phyloP scores from a whole-genome alignment of 805 yeast genomes.

The Metschnikowia sp. region DNA sequence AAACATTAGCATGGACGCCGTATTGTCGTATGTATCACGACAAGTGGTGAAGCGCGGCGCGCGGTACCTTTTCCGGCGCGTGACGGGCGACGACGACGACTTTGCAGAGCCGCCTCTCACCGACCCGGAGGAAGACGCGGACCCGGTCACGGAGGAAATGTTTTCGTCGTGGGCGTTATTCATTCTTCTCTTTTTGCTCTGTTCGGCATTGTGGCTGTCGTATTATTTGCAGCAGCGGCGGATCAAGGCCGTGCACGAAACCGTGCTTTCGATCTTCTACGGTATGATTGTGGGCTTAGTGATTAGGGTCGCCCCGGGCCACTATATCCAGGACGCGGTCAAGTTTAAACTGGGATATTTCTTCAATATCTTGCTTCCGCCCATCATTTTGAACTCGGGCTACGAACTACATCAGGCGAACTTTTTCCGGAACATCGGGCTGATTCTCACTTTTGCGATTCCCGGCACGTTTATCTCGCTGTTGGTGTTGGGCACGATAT shows the following conservation, averaged over 20 bases:
- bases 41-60: constrained; percentile 8
- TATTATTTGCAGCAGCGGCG: constrained; percentile 87
- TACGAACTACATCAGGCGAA: constrained; percentile 95
- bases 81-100: constrained; percentile 28
- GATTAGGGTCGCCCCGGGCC: constrained; percentile 91
- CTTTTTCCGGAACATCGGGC: constrained; percentile 86
- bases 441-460: constrained; percentile 89
- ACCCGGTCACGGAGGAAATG: constrained; percentile 91
- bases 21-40: constrained; percentile 6
- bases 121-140: constrained; percentile 58
- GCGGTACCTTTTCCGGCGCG: constrained; percentile 29
- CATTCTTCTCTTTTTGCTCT: constrained; percentile 73
- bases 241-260: constrained; percentile 95
- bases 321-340: constrained; percentile 93
- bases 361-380: constrained; percentile 91
- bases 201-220: constrained; percentile 92
- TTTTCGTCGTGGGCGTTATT: constrained; percentile 97
- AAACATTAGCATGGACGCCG: constrained; percentile 9
- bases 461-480: constrained; percentile 96
- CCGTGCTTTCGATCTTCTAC: constrained; percentile 90
- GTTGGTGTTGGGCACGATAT: constrained; percentile 80
- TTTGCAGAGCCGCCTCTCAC: constrained; percentile 42
- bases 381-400: constrained; percentile 93
- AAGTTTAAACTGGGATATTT: constrained; percentile 92
- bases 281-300: constrained; percentile 95